Base-by-base conservation (phyloP, 2,329 filamentous ascomycete species). In the Albifimbria verrucaria region DNA sequence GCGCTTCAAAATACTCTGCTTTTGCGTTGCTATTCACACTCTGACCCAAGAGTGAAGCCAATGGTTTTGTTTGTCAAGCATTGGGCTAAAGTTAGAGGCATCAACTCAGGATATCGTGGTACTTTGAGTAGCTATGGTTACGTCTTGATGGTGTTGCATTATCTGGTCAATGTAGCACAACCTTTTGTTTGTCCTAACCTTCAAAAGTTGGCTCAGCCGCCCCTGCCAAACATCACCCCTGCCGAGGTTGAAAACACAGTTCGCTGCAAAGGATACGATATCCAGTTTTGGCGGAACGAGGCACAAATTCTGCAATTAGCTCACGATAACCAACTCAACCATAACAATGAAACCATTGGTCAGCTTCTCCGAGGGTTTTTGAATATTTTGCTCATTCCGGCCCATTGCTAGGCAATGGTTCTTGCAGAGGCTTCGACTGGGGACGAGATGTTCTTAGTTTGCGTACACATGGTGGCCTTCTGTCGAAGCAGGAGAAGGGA, bases 121-220 rank as follows among this genome's bases (percentile, higher is more conserved):
- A 95, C 91, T 0, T 75, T 97, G 18, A 92, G 89, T 50, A 93
- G 89, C 59, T 96, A 96, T 63, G 92, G 92, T 48, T 97, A 93
- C 69, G 90, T 94, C 5, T 74, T 96, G 39, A 96, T 97, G 92
- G 86, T 95, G 4, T 75, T 96, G 17, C 92, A 97, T 70, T 96
- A 93, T 65, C 81, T 96, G 24, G 85, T 94, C 64, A 96, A 96
- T 61, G 70, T 96, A 50, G 88, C 82, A 1, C 77, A 83, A 47
- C 92, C 92, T 0, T 90, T 91, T 51, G 88, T 97, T 18, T 85
- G 90, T 53, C 90, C 89, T 0, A 96, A 97, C 63, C 78, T 97
- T 2, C 91, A 95, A 65, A 71, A 78, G 51, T 75, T 79, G 60
- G 78, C 71, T 32, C 77, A 72, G 10, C 72, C 69, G 9, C 73